Evolutionary conservation across 768 basidiomycete species (phyloP), one percentile per base, ranked within the genome.

Genomic region (Pleurotus salmoneostramineus): DNA sequence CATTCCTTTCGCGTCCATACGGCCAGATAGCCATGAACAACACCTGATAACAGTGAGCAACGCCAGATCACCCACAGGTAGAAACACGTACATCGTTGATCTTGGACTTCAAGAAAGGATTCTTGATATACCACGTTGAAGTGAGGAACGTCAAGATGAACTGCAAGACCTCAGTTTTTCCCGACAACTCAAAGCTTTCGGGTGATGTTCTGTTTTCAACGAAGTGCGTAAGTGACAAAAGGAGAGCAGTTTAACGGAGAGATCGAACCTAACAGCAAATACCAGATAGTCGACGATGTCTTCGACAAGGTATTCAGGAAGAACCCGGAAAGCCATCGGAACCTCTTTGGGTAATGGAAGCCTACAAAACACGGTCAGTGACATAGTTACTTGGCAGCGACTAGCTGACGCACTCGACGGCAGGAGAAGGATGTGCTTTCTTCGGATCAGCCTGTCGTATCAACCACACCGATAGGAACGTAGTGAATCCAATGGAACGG

Each of bases 51-150:
- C 21, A 27, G 21, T 27, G 21, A 27, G 21, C 21, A 27, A 27
- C 21, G 21, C 21, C 3, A 27, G 21, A 27, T 27, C 21, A 27
- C 3, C 1, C 21, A 27, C 21, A 27, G 21, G 21, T 27, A 3
- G 21, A 27, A 27, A 27, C 6, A 71, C 79, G 45, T 61, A 94
- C 93, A 68, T 97, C 92, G 62, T 98, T 94, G 60, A 98, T 89
- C 72, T 98, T 96, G 15, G 93, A 85, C 72, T 98, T 98, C 64
- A 99, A 70, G 78, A 96, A 98, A 0, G 97, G 97, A 64, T 98
- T 99, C 77, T 97, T 97, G 79, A 99, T 95, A 69, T 95, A 98
- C 84, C 93, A 94, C 0, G 95, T 96, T 37, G 93, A 94, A 5
- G 88, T 85, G 60, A 99, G 74, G 80, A 98, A 98, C 2, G 93